A percentile compares a stretch with the other conserved stretches of the same genome.
Evolutionary conservation across 106 monocot genomes (phyloP).

Genomic region (Narthecium ossifragum): DNA sequence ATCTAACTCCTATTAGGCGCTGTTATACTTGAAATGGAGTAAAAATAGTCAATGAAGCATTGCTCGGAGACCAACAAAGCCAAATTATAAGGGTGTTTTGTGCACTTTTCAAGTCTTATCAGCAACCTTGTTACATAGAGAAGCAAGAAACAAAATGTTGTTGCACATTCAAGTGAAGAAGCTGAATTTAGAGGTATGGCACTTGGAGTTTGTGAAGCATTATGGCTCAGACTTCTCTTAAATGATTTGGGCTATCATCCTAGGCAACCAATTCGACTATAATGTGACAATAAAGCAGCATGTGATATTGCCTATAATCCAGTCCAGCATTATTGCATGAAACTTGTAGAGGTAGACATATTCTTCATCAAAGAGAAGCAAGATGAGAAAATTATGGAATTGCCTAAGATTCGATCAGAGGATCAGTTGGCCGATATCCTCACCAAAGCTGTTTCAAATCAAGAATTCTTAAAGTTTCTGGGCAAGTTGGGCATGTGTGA

Average conservation of each 20-base stretch:
- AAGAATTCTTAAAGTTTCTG: neutral
- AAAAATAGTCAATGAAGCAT: too few relatives aligned
- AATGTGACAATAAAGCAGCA: constrained; percentile 14
- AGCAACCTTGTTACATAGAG: neutral
- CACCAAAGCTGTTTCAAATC: constrained; percentile 5
- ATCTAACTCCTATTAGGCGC: too few relatives aligned
- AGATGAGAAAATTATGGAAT: constrained; percentile 6
- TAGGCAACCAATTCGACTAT: constrained; percentile 2
- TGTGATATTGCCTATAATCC: constrained; percentile 19
- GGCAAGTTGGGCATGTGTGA: constrained; percentile 17
- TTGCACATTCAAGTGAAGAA: constrained; percentile 6
- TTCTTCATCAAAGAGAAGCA: constrained; percentile 21
- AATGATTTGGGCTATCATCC: neutral
- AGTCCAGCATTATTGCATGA: constrained; percentile 7
- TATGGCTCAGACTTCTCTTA: constrained; percentile 9
- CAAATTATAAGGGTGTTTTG: too few relatives aligned
- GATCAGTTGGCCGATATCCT: constrained; percentile 19
- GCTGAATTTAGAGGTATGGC: too few relatives aligned
- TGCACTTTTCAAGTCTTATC: too few relatives aligned
- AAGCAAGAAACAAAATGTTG: constrained; percentile 7
- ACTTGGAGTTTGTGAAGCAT: constrained; percentile 5
- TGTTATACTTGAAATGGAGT: too few relatives aligned
- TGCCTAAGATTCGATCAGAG: constrained; percentile 3
- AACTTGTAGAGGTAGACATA: constrained; percentile 10
- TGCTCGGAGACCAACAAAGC: too few relatives aligned